Conservation (phyloP, 371 early-diverging fungal genomes). For the Dinochytrium kinnereticum region DNA sequence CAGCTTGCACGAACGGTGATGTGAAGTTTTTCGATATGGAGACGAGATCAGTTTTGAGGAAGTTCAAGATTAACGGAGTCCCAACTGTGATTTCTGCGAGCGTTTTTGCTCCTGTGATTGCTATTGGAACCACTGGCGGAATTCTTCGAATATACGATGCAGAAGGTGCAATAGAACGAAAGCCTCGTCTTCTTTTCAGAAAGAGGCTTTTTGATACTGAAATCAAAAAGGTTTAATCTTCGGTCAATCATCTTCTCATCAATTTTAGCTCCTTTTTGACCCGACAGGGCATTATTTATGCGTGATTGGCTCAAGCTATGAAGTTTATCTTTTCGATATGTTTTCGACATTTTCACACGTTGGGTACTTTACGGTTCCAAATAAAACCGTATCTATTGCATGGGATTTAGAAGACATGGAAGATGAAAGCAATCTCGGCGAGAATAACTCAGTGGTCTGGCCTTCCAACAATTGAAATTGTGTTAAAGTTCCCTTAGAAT, state of each 20-base stretch:
- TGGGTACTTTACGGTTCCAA: constrained; percentile 36
- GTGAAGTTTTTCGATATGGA: constrained; percentile 41
- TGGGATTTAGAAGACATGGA: constrained; percentile 47
- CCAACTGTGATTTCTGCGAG: constrained; percentile 36
- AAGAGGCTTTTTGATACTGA: constrained; percentile 24
- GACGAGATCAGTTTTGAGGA: neutral
- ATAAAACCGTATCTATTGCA: constrained; percentile 13
- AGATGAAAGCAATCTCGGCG: constrained; percentile 14
- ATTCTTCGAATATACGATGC: constrained; percentile 48
- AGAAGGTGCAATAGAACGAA: constrained; percentile 8
- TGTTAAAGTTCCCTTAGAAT: constrained; percentile 7
- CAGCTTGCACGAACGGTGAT: constrained; percentile 24
- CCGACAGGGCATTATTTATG: constrained; percentile 47
- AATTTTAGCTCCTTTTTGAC: constrained; percentile 46
- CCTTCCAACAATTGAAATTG: constrained; percentile 9
- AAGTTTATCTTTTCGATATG: constrained; percentile 40
- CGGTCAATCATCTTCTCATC: neutral
- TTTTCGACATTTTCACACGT: constrained; percentile 29
- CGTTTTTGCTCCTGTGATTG: constrained; percentile 40
- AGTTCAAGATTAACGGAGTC: constrained; percentile 13
- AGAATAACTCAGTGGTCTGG: constrained; percentile 11
- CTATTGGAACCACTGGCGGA: constrained; percentile 44
- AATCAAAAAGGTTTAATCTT: constrained; percentile 21
- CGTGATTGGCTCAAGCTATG: constrained; percentile 24
- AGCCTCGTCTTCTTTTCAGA: constrained; percentile 37